A percentile compares a stretch with the other conserved stretches of the same genome.
These are phyloP conservation scores for Vanilla planifolia DNA, from an alignment of 106 monocot genomes.

Conservation along the genomic window DNA sequence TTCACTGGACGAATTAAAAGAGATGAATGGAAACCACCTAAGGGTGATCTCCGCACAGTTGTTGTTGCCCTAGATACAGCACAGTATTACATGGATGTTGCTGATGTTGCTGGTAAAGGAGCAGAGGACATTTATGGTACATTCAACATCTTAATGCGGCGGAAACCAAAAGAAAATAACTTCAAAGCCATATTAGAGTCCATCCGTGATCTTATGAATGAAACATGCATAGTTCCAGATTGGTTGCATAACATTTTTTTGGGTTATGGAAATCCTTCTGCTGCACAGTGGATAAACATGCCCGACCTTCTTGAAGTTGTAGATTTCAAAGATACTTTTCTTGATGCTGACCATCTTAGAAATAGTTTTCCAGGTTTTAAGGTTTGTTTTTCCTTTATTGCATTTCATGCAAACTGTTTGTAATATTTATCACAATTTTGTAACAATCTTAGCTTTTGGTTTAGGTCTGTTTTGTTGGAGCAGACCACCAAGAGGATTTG, in stretches of 20 bases:
- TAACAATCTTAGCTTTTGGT: constrained; percentile 6
- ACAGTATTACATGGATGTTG: constrained; percentile 92
- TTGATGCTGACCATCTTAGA: constrained; percentile 78
- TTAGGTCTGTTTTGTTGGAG: constrained; percentile 69
- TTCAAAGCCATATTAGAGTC: constrained; percentile 99
- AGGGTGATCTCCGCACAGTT: constrained; percentile 91
- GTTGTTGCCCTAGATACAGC: constrained; percentile 88
- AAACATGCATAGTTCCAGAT: constrained; percentile 89
- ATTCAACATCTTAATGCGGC: constrained; percentile 93
- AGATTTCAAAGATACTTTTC: constrained; percentile 98
- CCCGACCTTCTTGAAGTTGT: constrained; percentile 88
- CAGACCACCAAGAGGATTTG: constrained; percentile 50
- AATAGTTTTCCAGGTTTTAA: constrained; percentile 77
- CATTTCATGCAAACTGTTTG: neutral
- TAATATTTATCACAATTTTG: neutral
- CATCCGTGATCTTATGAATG: constrained; percentile 98
- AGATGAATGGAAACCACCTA: constrained; percentile 99
- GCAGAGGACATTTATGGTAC: constrained; percentile 80
- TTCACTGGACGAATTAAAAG: constrained; percentile 95
- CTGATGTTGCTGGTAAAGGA: constrained; percentile 65
- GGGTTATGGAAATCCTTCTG: constrained; percentile 99
- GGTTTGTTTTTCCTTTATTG: constrained; percentile 23
- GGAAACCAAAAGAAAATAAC: constrained; percentile 99
- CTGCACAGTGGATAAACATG: constrained; percentile 99
- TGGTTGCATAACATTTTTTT: constrained; percentile 96